Evolutionary conservation across 164 flowering plant species (phyloP), one percentile per base, ranked within the genome.

Genomic region (Dillenia turbinata): DNA sequence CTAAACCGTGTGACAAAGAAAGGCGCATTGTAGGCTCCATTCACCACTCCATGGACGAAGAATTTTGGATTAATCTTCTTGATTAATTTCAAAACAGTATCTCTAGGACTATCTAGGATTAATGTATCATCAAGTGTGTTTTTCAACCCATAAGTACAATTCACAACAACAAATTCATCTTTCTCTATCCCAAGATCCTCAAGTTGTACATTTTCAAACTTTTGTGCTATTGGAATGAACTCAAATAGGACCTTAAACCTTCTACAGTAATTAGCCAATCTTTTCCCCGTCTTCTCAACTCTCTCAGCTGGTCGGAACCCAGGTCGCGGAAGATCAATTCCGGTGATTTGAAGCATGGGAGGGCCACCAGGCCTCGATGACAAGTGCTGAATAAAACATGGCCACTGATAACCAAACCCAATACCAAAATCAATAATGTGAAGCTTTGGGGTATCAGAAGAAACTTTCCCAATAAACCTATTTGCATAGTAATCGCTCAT

Each of bases 371-470:
- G 56, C 66, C 67, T 61, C 12, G 61, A 54, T 2, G 85, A 71
- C 53, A 81, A 75, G 12, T 53, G 64, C 17, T 77, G 70, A 19
- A 81, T 77, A 44, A 81, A 64, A 50, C 69, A 59, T 13, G 85
- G 85, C 85, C 85, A 81, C 26, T 81, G 85, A 49, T 78, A 78
- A 26, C 85, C 85, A 64, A 73, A 78, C 9, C 66, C 57, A 55
- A 80, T 75, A 9, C 81, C 84, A 56, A 80, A 78, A 63, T 81
- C 82, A 55, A 78, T 65, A 49, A 81, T 77, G 60, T 81, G 85
- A 26, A 81, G 60, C 47, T 15, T 73, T 33, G 66, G 54, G 53
- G 78, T 73, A 4, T 67, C 56, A 43, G 56, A 61, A 33, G 72
- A 62, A 10, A 68, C 33, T 47, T 69, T 67, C 49, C 46, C 47